Evolutionary conservation across 2,329 filamentous ascomycete species (phyloP), one percentile per base, ranked within the genome.

Genomic region (Aspergillus eucalypticola): DNA sequence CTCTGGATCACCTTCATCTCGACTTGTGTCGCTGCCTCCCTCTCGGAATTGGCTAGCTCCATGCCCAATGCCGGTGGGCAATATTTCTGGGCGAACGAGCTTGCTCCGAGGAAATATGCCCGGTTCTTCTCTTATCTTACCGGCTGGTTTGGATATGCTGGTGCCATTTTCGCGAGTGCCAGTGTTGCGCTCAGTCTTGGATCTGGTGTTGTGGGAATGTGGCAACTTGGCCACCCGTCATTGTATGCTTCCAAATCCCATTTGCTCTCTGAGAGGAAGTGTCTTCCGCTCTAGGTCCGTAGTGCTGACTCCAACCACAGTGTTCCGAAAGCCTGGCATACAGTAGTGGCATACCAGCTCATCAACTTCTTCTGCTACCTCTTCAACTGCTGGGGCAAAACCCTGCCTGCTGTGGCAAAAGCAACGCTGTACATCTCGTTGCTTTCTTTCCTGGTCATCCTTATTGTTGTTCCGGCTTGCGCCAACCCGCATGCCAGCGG

Each of bases 61-160:
- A 71, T 82, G 66, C 82, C 81, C 3, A 82, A 83, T 70, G 78
- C 81, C 5, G 81, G 81, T 23, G 82, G 82, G 0, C 79, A 83
- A 67, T 83, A 83, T 65, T 82, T 81, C 63, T 83, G 81, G 80
- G 78, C 81, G 1, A 79, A 77, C 55, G 76, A 81, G 59, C 67
- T 84, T 62, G 79, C 80, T 2, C 79, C 81, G 2, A 78, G 71
- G 63, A 76, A 71, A 59, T 82, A 75, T 60, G 75, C 78, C 2
- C 78, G 78, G 27, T 75, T 82, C 56, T 74, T 76, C 5, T 79
- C 78, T 11, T 83, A 82, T 58, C 56, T 81, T 52, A 82, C 79
- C 1, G 81, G 81, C 10, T 84, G 79, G 76, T 78, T 84, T 60
- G 81, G 81, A 2, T 85, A 82, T 77, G 80, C 81, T n/a, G 83